Base-by-base conservation (phyloP, 2,329 filamentous ascomycete genomes). In the Trichothecium roseum region DNA sequence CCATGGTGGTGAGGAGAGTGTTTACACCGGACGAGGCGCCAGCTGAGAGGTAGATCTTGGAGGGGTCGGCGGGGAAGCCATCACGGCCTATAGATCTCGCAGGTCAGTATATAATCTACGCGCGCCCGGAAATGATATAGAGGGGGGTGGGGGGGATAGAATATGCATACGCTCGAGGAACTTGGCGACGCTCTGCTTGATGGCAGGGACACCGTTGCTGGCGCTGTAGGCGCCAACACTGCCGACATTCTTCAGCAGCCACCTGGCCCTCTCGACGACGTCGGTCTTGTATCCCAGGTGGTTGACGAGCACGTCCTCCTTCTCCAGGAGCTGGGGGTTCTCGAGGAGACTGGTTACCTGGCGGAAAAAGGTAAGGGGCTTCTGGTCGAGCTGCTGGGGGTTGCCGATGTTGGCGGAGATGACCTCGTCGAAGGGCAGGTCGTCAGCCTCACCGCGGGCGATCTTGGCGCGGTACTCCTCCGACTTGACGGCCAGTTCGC, bases 371-470 rank as follows among this genome's bases (percentile, higher is more conserved):
- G 91, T 98, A 52, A 98, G 89, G 52, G 91, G 91, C 71, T 96
- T 93, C 72, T 98, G 91, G 64, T 95, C 91, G 43, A 98, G 78
- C 65, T 98, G 91, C 64, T 98, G 91, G 4, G 91, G 91, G 68
- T 98, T 98, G 55, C 91, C 91, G 54, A 98, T 98, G 66, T 98
- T 98, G 63, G 91, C 91, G 43, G 84, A 88, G 64, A 98, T 89
- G 60, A 98, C 81, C 40, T 86, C 74, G 50, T 84, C 71, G 61
- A 98, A 98, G 33, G 91, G 89, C 34, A 96, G 70, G 52, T 58
- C 57, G 31, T 40, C 35, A 39, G 52, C 58, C 47, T 59, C 69
- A 49, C 72, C 75, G 43, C 75, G 72, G 45, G 68, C 65, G 41
- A 95, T 68, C 51, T 74, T 70, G 36, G 81, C 80, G 41, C 89